Conservation (phyloP, 257 asterid species). For the Dorcoceras hygrometricum region DNA sequence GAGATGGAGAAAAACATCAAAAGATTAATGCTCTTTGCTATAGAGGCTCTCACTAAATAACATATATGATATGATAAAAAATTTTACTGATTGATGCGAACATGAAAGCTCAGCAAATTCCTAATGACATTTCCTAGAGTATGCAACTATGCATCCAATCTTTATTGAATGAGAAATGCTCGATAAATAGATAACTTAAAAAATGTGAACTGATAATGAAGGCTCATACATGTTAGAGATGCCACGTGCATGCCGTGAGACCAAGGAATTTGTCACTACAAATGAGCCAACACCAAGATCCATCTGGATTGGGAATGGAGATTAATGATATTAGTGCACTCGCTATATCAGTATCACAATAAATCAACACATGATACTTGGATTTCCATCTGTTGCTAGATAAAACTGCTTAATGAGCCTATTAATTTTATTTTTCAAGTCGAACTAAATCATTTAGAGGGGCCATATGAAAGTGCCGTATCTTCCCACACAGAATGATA, state of each 20-base stretch:
- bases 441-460: background rate
- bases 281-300: constrained; percentile 96
- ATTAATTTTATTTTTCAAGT: too few relatives aligned
- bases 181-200: background rate
- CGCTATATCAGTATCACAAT: background rate
- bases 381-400: background rate
- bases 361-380: background rate
- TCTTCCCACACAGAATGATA: background rate
- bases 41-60: background rate
- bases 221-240: constrained; percentile 51
- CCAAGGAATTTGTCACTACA: constrained; percentile 81
- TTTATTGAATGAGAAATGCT: background rate
- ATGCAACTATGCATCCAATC: background rate
- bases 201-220: constrained; percentile 1
- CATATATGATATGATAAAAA: background rate
- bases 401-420: background rate
- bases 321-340: constrained; percentile 13
- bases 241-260: constrained; percentile 88
- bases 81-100: too few relatives aligned
- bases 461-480: background rate
- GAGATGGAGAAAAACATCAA: background rate
- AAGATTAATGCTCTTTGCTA: background rate
- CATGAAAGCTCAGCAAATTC: background rate
- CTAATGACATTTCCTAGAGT: background rate
- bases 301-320: constrained; percentile 55